Evolutionary conservation across 2,329 filamentous ascomycete genomes (phyloP).

Genomic region (Talaromyces sp.): DNA sequence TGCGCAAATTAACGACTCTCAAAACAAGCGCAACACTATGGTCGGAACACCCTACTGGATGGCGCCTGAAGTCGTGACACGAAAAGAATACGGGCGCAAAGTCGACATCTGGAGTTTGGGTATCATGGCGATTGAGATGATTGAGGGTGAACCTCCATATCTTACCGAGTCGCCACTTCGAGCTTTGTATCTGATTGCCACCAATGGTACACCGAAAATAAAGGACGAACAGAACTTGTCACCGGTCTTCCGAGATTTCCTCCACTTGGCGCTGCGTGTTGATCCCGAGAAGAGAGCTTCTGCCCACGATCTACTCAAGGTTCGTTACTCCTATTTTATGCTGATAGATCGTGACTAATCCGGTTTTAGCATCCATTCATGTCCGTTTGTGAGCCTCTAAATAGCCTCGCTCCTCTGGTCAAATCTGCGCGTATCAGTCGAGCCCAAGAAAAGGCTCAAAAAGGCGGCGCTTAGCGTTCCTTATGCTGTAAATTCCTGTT

Average conservation of each 20-base stretch:
- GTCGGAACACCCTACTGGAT: conserved; percentile 99
- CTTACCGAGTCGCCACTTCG: conserved; percentile 90
- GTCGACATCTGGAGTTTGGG: conserved; percentile 98
- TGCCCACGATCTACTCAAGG: conserved; percentile 86
- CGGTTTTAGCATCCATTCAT: conserved; percentile 70
- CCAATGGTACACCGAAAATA: conserved; percentile 90
- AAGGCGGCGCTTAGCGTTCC: conserved; percentile 45
- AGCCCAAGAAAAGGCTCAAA: conserved; percentile 77
- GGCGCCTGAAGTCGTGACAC: conserved; percentile 95
- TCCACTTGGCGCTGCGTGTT: conserved; percentile 90
- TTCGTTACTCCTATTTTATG: conserved; percentile 49
- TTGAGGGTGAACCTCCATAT: conserved; percentile 96
- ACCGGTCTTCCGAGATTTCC: conserved; percentile 80
- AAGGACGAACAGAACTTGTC: conserved; percentile 86
- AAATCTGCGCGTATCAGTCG: conserved; percentile 79
- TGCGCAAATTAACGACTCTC: conserved; percentile 93
- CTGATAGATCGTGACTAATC: background rate
- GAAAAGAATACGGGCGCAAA: conserved; percentile 96
- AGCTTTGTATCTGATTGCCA: conserved; percentile 92
- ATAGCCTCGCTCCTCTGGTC: conserved; percentile 80
- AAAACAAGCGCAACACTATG: conserved; percentile 98
- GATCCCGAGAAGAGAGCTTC: conserved; percentile 96
- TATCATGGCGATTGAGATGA: conserved; percentile 99
- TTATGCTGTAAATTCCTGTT: conserved; percentile 20
- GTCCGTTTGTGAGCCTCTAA: conserved; percentile 68